phyloP scores from a whole-genome alignment of 306 rosid species.

The Cucurbita maxima region DNA sequence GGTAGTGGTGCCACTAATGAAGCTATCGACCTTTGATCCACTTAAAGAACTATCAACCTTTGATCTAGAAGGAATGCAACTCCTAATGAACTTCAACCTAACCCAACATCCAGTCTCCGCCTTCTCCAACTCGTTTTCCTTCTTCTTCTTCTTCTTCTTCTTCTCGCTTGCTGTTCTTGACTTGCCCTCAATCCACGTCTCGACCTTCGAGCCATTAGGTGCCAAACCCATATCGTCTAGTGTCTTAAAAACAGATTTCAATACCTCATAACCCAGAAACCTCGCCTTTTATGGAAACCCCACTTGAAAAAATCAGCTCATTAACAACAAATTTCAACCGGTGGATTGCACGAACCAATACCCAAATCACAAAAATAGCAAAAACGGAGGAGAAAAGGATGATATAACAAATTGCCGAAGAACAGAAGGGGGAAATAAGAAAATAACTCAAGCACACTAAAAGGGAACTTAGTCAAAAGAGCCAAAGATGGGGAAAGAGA shows the following conservation, averaged over 20 bases:
- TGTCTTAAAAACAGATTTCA: slow-evolving; percentile 10
- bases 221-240: slow-evolving; percentile 52
- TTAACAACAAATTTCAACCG: background rate
- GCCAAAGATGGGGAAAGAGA: background rate
- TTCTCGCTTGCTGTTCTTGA: slow-evolving; percentile 33
- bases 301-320: slow-evolving; percentile 2
- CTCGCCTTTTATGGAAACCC: slow-evolving; percentile 10
- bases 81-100: slow-evolving; percentile 45
- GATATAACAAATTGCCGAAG: background rate
- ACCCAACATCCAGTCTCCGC: slow-evolving; percentile 49
- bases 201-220: slow-evolving; percentile 40
- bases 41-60: slow-evolving; percentile 57
- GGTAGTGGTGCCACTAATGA: slow-evolving; percentile 39
- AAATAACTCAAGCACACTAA: slow-evolving; percentile 7
- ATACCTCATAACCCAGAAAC: slow-evolving; percentile 7
- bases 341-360: background rate
- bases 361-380: background rate
- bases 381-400: background rate
- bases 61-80: slow-evolving; percentile 75
- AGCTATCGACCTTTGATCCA: slow-evolving; percentile 68
- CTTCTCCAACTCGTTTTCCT: slow-evolving; percentile 19
- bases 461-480: slow-evolving; percentile 15
- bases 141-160: slow-evolving; percentile 6
- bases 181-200: slow-evolving; percentile 50
- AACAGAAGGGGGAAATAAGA: background rate